phyloP scores from a whole-genome alignment of 345 rosid genomes.

The Salix exigua region DNA sequence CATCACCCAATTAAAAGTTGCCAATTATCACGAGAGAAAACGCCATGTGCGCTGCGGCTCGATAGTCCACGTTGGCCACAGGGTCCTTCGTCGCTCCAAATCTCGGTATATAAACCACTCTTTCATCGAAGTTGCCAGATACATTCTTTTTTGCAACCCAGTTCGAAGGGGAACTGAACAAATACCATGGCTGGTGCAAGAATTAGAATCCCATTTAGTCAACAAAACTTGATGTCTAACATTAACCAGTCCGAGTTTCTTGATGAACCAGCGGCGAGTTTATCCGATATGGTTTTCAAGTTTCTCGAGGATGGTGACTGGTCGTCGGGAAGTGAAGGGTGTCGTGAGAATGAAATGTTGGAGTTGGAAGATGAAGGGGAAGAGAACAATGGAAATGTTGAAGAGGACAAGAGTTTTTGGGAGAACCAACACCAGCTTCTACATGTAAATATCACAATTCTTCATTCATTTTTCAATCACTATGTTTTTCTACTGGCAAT shows the following conservation, averaged over 20 bases:
- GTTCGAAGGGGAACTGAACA: too few species aligned
- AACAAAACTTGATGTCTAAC: neutral
- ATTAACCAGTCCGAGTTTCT: neutral
- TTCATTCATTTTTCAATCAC: neutral
- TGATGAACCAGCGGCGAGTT: constrained; percentile 7
- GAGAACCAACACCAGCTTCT: constrained; percentile 25
- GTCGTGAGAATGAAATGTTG: constrained; percentile 4
- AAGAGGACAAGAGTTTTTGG: constrained; percentile 19
- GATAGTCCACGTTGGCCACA: neutral
- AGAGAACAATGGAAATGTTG: neutral
- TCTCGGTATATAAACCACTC: constrained; percentile 12
- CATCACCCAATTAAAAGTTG: constrained; percentile 6
- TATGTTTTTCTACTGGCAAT: neutral
- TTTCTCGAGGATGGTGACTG: constrained; percentile 18
- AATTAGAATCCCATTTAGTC: constrained; percentile 13
- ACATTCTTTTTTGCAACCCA: too few species aligned
- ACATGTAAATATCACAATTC: constrained; percentile 10
- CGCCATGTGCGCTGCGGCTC: constrained; percentile 22
- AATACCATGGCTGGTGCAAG: constrained; percentile 6
- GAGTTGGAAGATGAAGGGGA: constrained; percentile 17
- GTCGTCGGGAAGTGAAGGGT: neutral
- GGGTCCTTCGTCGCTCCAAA: constrained; percentile 3
- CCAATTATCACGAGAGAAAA: neutral
- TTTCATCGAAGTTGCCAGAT: too few species aligned
- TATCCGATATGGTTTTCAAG: constrained; percentile 25